Base-by-base conservation (phyloP, 129 eudicot species). In the Scalesia atractyloides region DNA sequence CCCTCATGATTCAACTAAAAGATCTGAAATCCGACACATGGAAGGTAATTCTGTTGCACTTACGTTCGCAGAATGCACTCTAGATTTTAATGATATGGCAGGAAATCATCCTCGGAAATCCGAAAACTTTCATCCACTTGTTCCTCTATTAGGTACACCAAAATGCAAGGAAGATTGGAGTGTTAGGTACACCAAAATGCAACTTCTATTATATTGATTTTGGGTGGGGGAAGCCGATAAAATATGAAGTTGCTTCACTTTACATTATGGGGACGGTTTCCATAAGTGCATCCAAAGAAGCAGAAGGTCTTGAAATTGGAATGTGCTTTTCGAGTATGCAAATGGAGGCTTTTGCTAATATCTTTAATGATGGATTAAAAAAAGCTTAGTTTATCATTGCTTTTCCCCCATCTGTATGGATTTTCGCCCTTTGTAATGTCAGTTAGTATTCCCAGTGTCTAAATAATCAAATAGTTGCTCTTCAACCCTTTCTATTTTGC, bases 141-240 rank as follows among this genome's bases (percentile, higher is more conserved):
- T 87, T 8, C 89, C 85, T 16, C 39, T 36, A 2, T 76, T 87
- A 37, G 76, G 81, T 1, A 39, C n/a, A n/a, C n/a, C n/a, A n/a
- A n/a, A n/a, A n/a, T n/a, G 80, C 72, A n/a, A 80, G 59, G 43
- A 73, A 50, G 79, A 69, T 77, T 8, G 90, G 90, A 9, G 68
- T 88, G 8, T 84, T 86, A 0, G 90, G 95, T 7, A 83, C 95
- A 7, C 88, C 88, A 1, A 74, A 82, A 43, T 83, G 85, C 48
- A 46, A 82, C 17, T 71, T 82, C 5, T 80, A 88, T 37, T 79
- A 60, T 33, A 69, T 73, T 2, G 86, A 88, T 64, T 88, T 77
- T n/a, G 95, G 95, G 22, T 88, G 84, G 83, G 95, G 95, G 51
- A 78, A 82, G 67, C 85, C 86, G 39, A 70, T 44, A 70, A 88